Percentiles rank a stretch among this genome's conserved stretches.
These are phyloP conservation scores for Alisma plantagoaquatica DNA, from an alignment of 106 monocot genomes.

Conservation along the genomic window DNA sequence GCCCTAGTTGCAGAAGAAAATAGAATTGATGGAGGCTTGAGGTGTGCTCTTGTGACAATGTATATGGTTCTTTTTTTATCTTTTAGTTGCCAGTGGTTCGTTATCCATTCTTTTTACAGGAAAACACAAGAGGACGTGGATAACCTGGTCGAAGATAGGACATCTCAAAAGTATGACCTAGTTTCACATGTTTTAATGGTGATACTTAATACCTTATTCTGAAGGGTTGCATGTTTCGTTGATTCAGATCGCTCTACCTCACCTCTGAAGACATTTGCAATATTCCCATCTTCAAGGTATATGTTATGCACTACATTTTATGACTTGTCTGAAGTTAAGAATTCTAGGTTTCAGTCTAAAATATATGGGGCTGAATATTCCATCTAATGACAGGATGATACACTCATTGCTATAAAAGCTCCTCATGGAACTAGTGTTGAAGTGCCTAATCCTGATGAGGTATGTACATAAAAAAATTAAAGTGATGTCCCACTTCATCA, in stretches of 20 bases:
- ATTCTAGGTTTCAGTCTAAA: not conserved
- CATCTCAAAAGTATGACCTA: constrained; percentile 30
- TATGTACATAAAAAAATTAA: constrained; percentile 3
- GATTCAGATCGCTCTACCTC: constrained; percentile 48
- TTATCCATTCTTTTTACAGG: constrained; percentile 21
- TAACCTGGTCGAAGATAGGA: constrained; percentile 29
- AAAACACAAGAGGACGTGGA: constrained; percentile 47
- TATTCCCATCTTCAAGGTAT: constrained; percentile 32
- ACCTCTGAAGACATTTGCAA: constrained; percentile 56
- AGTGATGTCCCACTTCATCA: not conserved
- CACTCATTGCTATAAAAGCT: constrained; percentile 76
- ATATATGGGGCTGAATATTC: not conserved
- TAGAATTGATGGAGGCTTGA: constrained; percentile 51
- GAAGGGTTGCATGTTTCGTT: constrained; percentile 1
- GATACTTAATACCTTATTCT: not conserved
- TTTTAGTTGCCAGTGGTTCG: not conserved
- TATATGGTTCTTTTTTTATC: no score
- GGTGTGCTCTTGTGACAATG: constrained; percentile 16
- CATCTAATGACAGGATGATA: constrained; percentile 35
- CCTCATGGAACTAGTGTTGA: constrained; percentile 86
- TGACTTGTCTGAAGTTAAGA: not conserved
- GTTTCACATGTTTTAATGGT: not conserved
- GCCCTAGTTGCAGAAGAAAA: constrained; percentile 30
- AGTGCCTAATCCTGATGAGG: constrained; percentile 85
- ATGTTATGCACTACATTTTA: not conserved